A percentile compares a stretch with the other conserved stretches of the same genome.
Conservation (phyloP, 768 basidiomycete species). For the Fomitopsis pulvina region DNA sequence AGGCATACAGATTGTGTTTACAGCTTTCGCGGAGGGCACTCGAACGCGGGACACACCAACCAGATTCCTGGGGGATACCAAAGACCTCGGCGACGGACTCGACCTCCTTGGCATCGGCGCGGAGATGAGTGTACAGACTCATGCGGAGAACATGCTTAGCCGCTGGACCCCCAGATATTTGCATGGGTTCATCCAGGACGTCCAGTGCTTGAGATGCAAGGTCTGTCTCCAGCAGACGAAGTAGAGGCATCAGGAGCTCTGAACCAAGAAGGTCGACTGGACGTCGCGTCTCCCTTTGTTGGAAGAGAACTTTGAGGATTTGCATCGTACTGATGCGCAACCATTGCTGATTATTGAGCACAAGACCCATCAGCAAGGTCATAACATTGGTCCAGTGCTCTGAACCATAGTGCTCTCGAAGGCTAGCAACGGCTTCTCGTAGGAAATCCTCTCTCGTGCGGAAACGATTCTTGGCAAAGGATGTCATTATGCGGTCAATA, state of each 20-base stretch:
- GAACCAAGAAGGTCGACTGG: constrained; percentile 72
- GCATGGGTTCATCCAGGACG: constrained; percentile 88
- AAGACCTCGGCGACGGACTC: constrained; percentile 68
- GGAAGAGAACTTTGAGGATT: constrained; percentile 83
- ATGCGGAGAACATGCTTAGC: constrained; percentile 87
- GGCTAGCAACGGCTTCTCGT: constrained; percentile 76
- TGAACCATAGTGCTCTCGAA: constrained; percentile 78
- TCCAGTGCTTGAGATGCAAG: constrained; percentile 82
- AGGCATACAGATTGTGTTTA: constrained; percentile 73
- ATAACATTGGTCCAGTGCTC: constrained; percentile 77
- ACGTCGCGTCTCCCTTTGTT: constrained; percentile 73
- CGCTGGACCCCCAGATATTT: constrained; percentile 66
- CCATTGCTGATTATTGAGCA: constrained; percentile 80
- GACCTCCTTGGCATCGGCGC: constrained; percentile 34
- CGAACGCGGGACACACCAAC: constrained; percentile 79
- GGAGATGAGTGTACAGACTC: constrained; percentile 68
- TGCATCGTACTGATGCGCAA: constrained; percentile 78
- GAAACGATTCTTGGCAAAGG: constrained; percentile 83
- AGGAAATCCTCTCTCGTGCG: constrained; percentile 91
- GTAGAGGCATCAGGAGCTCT: constrained; percentile 85
- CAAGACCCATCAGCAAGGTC: constrained; percentile 78
- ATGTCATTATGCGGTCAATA: constrained; percentile 83
- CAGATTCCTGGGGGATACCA: constrained; percentile 74
- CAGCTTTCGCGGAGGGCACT: constrained; percentile 56
- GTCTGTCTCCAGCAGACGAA: constrained; percentile 84